Conservation (phyloP, 306 rosid genomes). For the Acacia acuminata region DNA sequence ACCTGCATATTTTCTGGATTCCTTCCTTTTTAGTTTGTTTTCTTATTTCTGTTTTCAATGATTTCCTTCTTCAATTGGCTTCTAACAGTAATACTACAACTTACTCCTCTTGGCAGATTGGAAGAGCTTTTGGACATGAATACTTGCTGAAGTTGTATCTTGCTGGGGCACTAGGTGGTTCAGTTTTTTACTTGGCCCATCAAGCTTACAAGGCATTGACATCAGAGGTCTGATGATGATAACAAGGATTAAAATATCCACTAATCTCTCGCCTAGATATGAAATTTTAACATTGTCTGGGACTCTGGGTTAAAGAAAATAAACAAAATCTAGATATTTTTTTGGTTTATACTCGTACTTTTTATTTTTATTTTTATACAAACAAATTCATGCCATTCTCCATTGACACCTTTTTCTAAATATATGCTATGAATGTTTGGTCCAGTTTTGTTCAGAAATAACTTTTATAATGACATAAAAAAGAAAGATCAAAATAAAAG, state of each 20-base stretch:
- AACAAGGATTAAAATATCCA: constrained; percentile 19
- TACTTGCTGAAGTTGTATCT: constrained; percentile 80
- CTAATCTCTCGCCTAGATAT: constrained; percentile 1
- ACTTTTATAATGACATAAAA: not conserved
- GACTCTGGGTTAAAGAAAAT: not conserved
- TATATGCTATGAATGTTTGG: constrained; percentile 22
- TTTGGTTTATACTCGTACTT: constrained; percentile 13
- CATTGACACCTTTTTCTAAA: constrained; percentile 16
- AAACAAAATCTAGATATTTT: not conserved
- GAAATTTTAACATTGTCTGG: not conserved
- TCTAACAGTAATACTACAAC: constrained; percentile 22
- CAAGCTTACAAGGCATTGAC: constrained; percentile 66
- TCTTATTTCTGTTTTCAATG: not conserved
- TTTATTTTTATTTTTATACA: not conserved
- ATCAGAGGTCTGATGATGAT: constrained; percentile 54
- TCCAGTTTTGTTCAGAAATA: constrained; percentile 7
- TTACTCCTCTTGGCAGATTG: constrained; percentile 59
- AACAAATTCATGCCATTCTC: constrained; percentile 15
- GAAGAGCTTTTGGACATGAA: constrained; percentile 63
- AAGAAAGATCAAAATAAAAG: not conserved
- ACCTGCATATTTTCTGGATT: not conserved
- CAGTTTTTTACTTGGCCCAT: constrained; percentile 65
- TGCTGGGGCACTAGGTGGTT: constrained; percentile 85
- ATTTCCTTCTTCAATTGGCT: constrained; percentile 24
- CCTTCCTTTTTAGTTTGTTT: not conserved